These are phyloP conservation scores for Mycena amicta DNA, from an alignment of 768 basidiomycete genomes.

Conservation along the genomic window DNA sequence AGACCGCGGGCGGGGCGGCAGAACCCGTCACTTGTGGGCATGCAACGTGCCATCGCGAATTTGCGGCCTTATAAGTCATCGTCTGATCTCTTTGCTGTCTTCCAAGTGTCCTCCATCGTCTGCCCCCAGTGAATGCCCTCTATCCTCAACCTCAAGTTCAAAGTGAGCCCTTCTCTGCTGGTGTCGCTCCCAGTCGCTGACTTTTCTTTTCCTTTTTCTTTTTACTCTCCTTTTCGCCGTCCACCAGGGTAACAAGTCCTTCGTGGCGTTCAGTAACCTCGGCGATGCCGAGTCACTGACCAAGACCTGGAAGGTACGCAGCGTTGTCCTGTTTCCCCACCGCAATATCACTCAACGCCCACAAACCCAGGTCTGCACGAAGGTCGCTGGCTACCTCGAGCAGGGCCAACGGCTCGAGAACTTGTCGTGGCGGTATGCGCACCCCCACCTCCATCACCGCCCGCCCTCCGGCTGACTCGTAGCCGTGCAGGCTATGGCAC, in stretches of 20 bases:
- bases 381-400: conserved; percentile 88
- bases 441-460: neutral
- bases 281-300: conserved; percentile 82
- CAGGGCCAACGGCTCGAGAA: conserved; percentile 91
- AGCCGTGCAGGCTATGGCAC: conserved; percentile 85
- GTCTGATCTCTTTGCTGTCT: conserved; percentile 3
- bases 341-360: conserved; percentile 4
- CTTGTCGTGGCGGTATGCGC: conserved; percentile 62
- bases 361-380: conserved; percentile 81
- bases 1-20: neutral
- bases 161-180: conserved; percentile 30
- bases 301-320: conserved; percentile 84
- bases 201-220: conserved; percentile 20
- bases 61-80: conserved; percentile 1
- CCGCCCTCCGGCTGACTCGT: too few species aligned
- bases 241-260: conserved; percentile 88
- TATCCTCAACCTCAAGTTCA: conserved; percentile 69
- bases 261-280: conserved; percentile 90
- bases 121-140: conserved; percentile 46
- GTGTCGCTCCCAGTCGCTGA: conserved; percentile 2
- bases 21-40: neutral
- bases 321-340: conserved; percentile 8
- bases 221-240: neutral
- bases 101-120: conserved; percentile 2
- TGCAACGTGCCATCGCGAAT: conserved; percentile 2